A percentile compares a stretch with the other conserved stretches of the same genome.
These are phyloP conservation scores for Aphanocladium album DNA, from an alignment of 2,329 filamentous ascomycete genomes.

Conservation along the genomic window DNA sequence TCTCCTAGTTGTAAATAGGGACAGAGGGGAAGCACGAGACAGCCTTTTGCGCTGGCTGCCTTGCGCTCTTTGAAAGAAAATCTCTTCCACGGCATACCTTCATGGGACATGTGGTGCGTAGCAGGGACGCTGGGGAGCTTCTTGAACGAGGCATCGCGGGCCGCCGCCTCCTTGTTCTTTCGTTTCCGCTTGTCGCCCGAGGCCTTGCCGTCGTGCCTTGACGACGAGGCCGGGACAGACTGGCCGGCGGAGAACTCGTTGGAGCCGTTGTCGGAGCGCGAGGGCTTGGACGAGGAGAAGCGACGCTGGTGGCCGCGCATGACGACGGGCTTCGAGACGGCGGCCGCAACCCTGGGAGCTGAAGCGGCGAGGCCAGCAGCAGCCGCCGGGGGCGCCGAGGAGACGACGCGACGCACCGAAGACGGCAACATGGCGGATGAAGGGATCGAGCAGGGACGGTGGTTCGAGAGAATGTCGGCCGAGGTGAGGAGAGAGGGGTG, in stretches of 20 bases:
- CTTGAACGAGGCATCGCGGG: slow-evolving; percentile 41
- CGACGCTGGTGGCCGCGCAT: slow-evolving; percentile 45
- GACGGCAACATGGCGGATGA: slow-evolving; percentile 45
- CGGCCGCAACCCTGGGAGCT: slow-evolving; percentile 36
- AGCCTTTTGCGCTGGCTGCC: no score
- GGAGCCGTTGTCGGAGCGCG: slow-evolving; percentile 52
- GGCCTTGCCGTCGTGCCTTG: slow-evolving; percentile 38
- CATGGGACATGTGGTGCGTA: slow-evolving; percentile 65
- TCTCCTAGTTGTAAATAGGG: background rate
- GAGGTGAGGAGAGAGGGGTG: slow-evolving; percentile 1
- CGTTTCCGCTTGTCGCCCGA: slow-evolving; percentile 52
- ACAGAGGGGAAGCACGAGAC: background rate
- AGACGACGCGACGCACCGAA: slow-evolving; percentile 51
- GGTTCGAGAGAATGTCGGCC: slow-evolving; percentile 12
- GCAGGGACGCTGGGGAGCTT: slow-evolving; percentile 70
- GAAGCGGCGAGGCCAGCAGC: slow-evolving; percentile 37
- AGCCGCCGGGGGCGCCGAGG: slow-evolving; percentile 42
- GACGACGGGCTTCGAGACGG: slow-evolving; percentile 30
- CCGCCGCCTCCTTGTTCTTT: slow-evolving; percentile 49
- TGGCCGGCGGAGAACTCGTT: slow-evolving; percentile 45
- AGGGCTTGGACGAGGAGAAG: slow-evolving; percentile 59
- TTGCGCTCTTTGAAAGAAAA: no score
- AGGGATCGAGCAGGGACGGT: slow-evolving; percentile 14
- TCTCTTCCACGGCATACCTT: slow-evolving; percentile 45
- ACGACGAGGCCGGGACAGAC: slow-evolving; percentile 44